These are phyloP conservation scores for Aegilops bicornis DNA, from an alignment of 176 grass and related monocot species.

Conservation along the genomic window DNA sequence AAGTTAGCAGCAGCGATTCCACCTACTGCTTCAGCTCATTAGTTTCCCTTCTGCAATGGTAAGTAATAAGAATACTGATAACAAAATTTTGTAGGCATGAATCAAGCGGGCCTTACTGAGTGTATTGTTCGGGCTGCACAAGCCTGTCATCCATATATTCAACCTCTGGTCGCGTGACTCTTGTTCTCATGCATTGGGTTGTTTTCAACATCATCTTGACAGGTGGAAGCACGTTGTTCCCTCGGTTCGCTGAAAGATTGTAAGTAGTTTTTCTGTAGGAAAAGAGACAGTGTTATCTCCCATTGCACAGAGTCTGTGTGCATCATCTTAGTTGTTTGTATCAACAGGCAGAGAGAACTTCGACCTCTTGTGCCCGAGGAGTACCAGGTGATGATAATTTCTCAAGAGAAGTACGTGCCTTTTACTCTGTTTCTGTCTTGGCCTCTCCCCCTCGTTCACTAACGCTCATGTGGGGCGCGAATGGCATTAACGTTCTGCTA, in stretches of 20 bases:
- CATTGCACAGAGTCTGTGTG: not conserved
- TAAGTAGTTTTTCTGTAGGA: constrained; percentile 40
- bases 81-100: constrained; percentile 63
- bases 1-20: not conserved
- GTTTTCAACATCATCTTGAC: constrained; percentile 89
- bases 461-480: not conserved
- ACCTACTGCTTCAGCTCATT: not conserved
- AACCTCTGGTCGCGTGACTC: constrained; percentile 25
- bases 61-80: not conserved
- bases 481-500: not conserved
- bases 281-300: not conserved
- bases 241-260: constrained; percentile 79
- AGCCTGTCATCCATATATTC: constrained; percentile 80
- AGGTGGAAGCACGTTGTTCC: constrained; percentile 87
- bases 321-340: not conserved
- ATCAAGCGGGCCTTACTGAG: constrained; percentile 96
- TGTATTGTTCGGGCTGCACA: constrained; percentile 82
- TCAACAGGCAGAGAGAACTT: constrained; percentile 77
- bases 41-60: not conserved
- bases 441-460: not conserved
- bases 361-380: constrained; percentile 72
- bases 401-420: constrained; percentile 67
- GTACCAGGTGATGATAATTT: constrained; percentile 77
- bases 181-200: constrained; percentile 12
- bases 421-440: not conserved